Base-by-base conservation (phyloP, 2,329 filamentous ascomycete species). In the Incumbomyces lentus region DNA sequence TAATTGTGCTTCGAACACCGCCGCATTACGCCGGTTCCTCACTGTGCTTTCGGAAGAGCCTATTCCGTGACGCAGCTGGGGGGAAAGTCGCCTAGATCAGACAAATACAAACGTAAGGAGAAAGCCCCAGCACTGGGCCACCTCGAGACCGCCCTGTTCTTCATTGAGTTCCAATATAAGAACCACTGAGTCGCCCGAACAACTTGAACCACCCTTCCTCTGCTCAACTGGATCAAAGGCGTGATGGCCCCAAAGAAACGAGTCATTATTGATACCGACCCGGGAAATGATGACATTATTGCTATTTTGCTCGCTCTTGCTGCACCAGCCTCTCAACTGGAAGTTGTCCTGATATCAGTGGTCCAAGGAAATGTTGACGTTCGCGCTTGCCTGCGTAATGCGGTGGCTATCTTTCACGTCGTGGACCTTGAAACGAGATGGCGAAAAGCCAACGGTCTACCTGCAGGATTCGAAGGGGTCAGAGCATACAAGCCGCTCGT, bases 261-360 rank as follows among this genome's bases (percentile, higher is more conserved):
- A 59, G 82, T 98, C 56, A 95, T 98, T 59, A 92, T 98, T 59
- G 92, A 98, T 62, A 96, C 90, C 2, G 92, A 96, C 63, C 90
- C 90, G 69, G 88, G 90, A 52, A 84, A 92, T 56, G 92, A 98
- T 68, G 92, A 98, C 74, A 75, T 92, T 45, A 73, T 96, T 51
- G 90, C 88, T 38, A 76, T 96, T 64, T 74, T 98, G 30, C 74
- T 96, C 42, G 89, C 92, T 3, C 77, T 96, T 50, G 84, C 87
- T 44, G 81, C 86, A 30, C 79, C 78, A 18, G 76, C 84, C 0
- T 84, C 94, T 56, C 90, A 96, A 60, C 72, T 96, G 17, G 86
- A 96, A 63, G 72, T 96, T 31, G 66, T 85, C 39, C 75, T 96
- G 64, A 74, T 98, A 47, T 94, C 88, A 1, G 75, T 95, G 50